phyloP scores from a whole-genome alignment of 2,329 filamentous ascomycete species.

The Domatiomyces globalis region DNA sequence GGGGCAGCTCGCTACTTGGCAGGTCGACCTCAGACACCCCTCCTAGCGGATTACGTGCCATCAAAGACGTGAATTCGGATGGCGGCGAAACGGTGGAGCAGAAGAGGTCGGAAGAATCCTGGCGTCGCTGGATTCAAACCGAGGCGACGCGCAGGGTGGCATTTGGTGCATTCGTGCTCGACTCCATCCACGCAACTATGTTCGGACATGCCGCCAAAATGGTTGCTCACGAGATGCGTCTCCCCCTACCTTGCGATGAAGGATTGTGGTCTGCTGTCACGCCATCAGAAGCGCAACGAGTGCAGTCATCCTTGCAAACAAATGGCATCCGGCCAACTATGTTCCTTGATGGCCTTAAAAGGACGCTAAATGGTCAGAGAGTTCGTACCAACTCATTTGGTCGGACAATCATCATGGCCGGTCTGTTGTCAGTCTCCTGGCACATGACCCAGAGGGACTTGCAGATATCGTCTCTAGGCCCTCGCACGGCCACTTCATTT shows the following conservation, averaged over 20 bases:
- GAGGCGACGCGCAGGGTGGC: constrained; percentile 81
- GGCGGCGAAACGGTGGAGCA: constrained; percentile 35
- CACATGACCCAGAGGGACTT: constrained; percentile 95
- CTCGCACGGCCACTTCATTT: constrained; percentile 53
- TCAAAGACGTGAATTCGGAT: constrained; percentile 18
- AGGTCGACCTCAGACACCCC: constrained; percentile 74
- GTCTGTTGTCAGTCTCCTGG: constrained; percentile 84
- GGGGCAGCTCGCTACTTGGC: constrained; percentile 80
- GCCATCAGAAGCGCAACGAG: constrained; percentile 68
- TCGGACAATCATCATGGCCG: constrained; percentile 84
- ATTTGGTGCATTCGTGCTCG: constrained; percentile 87
- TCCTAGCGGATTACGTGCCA: constrained; percentile 36
- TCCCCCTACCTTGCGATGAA: constrained; percentile 86
- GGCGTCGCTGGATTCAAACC: constrained; percentile 90
- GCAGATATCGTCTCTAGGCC: constrained; percentile 71
- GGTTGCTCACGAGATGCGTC: constrained; percentile 88
- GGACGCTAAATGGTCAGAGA: constrained; percentile 68
- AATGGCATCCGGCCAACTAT: constrained; percentile 73
- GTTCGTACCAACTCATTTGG: constrained; percentile 90
- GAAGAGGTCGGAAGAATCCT: constrained; percentile 66
- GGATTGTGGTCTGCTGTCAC: constrained; percentile 82
- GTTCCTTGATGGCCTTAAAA: constrained; percentile 82
- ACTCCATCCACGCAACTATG: constrained; percentile 94
- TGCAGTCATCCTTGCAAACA: constrained; percentile 65
- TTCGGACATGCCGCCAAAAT: constrained; percentile 95